Base-by-base conservation (phyloP, 176 grass and related monocot genomes). In the Eleusine indica region DNA sequence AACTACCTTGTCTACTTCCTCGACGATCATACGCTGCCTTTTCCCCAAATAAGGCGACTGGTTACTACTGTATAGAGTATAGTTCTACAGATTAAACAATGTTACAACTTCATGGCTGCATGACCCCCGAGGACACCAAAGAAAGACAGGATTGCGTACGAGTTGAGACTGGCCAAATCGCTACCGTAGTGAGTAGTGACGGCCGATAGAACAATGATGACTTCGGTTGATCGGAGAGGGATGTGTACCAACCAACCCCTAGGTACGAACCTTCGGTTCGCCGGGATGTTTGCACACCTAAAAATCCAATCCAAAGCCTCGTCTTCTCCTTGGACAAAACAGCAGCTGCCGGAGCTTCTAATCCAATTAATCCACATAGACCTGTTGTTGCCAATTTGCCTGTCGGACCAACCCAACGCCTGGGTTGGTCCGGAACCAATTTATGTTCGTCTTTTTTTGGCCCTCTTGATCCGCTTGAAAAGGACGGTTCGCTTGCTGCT, bases 171-270 rank as follows among this genome's bases (percentile, higher is more conserved):
- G 83, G 48, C 79, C 83, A 82, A 90, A 82, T 66, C 54, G 54
- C 54, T 7, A 18, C 54, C 54, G 54, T 73, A 42, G 88, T 38
- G 88, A 71, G 13, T 78, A 42, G 88, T 39, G 88, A 72, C 15
- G 73, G 67, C 67, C 49, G 82, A 89, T 47, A 53, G 44, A 74
- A 86, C 71, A 67, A 77, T 72, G 30, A 81, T 69, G n/a, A 21
- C 37, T 66, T 73, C 83, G 67, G 88, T 82, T 82, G 73, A 77
- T 82, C 60, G 19, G 88, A 86, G 39, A 82, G 67, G 47, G 67
- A 86, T 66, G 79, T 78, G 83, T 66, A 90, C 88, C 88, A 60
- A 61, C 79, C 67, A 73, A 78, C 22, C 48, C 79, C 79, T 25
- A 41, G 17, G 58, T 60, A 72, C 18, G 83, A 90, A 86, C 73